phyloP scores from a whole-genome alignment of 1,139 yeast species.

The Kodamaea derodonti region DNA sequence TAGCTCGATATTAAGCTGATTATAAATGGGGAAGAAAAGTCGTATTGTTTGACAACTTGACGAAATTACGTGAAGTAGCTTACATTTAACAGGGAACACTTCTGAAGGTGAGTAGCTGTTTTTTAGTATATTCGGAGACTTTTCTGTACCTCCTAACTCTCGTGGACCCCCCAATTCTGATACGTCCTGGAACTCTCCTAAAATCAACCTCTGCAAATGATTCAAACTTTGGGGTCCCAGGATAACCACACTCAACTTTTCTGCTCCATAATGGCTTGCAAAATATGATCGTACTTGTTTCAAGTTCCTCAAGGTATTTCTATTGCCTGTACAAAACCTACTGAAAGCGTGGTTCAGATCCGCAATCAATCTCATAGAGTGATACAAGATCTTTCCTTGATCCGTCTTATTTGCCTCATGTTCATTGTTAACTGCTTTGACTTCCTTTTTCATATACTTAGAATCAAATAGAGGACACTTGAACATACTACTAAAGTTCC shows the following conservation, averaged over 20 bases:
- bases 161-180: too few species aligned
- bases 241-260: conserved; percentile 52
- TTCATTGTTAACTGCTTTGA: conserved; percentile 60
- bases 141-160: not conserved
- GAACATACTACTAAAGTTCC: conserved; percentile 52
- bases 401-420: conserved; percentile 49
- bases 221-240: conserved; percentile 64
- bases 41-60: conserved; percentile 19
- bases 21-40: conserved; percentile 34
- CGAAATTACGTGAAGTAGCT: not conserved
- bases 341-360: conserved; percentile 38
- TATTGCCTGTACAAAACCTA: conserved; percentile 47
- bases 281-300: conserved; percentile 27
- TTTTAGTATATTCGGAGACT: not conserved
- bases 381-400: conserved; percentile 47
- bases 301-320: conserved; percentile 25
- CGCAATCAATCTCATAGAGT: conserved; percentile 53
- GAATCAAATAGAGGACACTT: conserved; percentile 46
- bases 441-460: conserved; percentile 44
- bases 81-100: not conserved
- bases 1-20: conserved; percentile 7
- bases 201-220: conserved; percentile 52
- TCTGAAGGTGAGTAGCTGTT: not conserved
- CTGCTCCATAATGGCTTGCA: conserved; percentile 24
- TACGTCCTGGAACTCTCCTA: not conserved